phyloP scores from a whole-genome alignment of 495 filamentous ascomycete species.

The Aspergillus carlsbadensis region DNA sequence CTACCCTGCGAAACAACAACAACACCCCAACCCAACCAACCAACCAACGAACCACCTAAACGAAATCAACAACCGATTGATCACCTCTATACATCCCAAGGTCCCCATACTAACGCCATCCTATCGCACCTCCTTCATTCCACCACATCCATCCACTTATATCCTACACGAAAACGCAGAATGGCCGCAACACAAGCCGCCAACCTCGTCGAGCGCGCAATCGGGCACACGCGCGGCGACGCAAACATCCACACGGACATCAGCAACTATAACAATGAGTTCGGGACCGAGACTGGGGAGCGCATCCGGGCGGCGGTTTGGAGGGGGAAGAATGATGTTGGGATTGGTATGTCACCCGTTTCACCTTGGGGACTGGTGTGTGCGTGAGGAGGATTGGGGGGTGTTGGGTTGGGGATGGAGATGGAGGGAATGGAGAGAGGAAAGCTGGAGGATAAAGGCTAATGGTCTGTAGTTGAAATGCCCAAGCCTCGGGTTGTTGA shows the following conservation, averaged over 20 bases:
- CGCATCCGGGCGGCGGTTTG: constrained; percentile 21
- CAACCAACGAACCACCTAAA: no score
- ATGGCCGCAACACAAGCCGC: constrained; percentile 66
- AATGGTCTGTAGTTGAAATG: constrained; percentile 48
- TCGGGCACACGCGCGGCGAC: constrained; percentile 56
- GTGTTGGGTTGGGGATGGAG: no score
- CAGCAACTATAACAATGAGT: constrained; percentile 29
- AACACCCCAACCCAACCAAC: neutral
- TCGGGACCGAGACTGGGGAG: constrained; percentile 23
- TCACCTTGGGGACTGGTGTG: no score
- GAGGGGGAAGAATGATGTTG: constrained; percentile 40
- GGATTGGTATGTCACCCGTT: constrained; percentile 27
- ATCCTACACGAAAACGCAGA: neutral
- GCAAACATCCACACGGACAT: constrained; percentile 29
- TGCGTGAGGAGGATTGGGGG: no score
- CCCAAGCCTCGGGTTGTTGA: constrained; percentile 71
- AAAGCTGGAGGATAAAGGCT: neutral
- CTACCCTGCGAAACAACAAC: neutral
- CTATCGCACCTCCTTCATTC: no score
- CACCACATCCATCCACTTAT: no score
- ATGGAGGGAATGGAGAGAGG: no score
- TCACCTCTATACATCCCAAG: neutral
- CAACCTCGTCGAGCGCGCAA: constrained; percentile 57
- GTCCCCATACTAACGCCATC: no score
- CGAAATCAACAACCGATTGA: neutral